Evolutionary conservation across 139 green algal genomes (phyloP), one percentile per base, ranked within the genome.

Genomic region (Zygnema cylindricum): DNA sequence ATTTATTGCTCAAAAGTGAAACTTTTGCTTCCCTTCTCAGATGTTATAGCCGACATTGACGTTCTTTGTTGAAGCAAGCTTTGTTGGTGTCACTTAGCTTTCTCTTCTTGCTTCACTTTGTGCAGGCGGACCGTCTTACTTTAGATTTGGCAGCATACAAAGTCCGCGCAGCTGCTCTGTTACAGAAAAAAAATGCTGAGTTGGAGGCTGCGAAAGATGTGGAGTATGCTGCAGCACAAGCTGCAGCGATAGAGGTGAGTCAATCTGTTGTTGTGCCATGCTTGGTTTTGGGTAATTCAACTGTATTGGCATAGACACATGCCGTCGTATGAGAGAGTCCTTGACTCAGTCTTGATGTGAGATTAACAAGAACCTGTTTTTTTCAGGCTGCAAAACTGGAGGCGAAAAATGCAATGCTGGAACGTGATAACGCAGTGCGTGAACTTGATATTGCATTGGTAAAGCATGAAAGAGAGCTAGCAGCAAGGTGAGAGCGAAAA

Each of bases 101-200:
- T n/a, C n/a, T n/a, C n/a, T n/a, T n/a, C n/a, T n/a, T n/a, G n/a
- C n/a, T n/a, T n/a, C n/a, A n/a, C n/a, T 7, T 16, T 63, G 49
- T 63, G 49, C 78, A 86, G 78, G 78, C 69, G 78, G 78, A 57
- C 23, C 69, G 43, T 55, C 39, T 57, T 33, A 23, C 49, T 69
- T 0, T 41, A n/a, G 82, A 87, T 54, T 71, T 87, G 42, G 82
- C 57, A 42, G 82, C 82, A 23, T 87, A 87, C 57, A 87, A 87
- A 54, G 57, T 82, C 39, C 82, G 82, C 21, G 82, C 82, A 32
- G 36, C 38, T 32, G 82, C 82, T 39, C n/a, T 87, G 57, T 55
- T 87, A 71, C 69, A 87, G 32, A 87, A 87, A 55, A 87, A 87
- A 55, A 41, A 87, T 41, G 82, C 69, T 33, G 82, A 87, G 82